These are phyloP conservation scores for Acanthamoeba royreba DNA, from an alignment of 208 protist species.

Conservation along the genomic window DNA sequence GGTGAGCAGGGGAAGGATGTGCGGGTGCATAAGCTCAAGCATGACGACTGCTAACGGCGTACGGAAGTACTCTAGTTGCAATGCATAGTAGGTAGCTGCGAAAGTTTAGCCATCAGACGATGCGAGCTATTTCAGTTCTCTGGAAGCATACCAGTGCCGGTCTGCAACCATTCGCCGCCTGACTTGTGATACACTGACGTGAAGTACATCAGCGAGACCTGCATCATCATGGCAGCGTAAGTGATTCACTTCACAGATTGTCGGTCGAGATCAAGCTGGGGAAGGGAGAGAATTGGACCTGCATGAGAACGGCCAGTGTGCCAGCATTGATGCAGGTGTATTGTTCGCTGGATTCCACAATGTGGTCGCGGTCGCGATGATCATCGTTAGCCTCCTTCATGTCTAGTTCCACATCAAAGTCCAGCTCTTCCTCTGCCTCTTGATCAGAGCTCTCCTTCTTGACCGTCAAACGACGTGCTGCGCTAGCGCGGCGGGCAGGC, in stretches of 20 bases:
- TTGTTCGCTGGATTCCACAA: no score
- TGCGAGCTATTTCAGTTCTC: no score
- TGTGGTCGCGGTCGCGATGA: no score
- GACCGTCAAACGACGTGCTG: neutral
- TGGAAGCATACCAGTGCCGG: neutral
- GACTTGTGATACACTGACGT: constrained; percentile 45
- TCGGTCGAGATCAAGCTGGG: neutral
- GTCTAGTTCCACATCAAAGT: neutral
- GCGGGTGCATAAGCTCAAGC: neutral
- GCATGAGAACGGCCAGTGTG: neutral
- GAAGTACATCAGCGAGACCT: constrained; percentile 46
- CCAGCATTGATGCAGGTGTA: neutral
- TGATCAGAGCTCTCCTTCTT: no score
- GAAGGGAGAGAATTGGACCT: neutral
- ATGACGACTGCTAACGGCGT: constrained; percentile 40
- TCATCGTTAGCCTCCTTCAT: neutral
- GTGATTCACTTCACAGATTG: no score
- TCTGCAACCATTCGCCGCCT: neutral
- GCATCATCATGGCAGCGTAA: no score
- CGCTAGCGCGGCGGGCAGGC: no score
- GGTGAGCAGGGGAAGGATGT: constrained; percentile 6
- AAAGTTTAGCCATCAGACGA: no score
- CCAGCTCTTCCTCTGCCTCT: no score
- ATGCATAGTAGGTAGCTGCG: constrained; percentile 47
- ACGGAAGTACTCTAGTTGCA: constrained; percentile 49